Base-by-base conservation (phyloP, 2,329 filamentous ascomycete genomes). In the Cladobotryum mycophilum region DNA sequence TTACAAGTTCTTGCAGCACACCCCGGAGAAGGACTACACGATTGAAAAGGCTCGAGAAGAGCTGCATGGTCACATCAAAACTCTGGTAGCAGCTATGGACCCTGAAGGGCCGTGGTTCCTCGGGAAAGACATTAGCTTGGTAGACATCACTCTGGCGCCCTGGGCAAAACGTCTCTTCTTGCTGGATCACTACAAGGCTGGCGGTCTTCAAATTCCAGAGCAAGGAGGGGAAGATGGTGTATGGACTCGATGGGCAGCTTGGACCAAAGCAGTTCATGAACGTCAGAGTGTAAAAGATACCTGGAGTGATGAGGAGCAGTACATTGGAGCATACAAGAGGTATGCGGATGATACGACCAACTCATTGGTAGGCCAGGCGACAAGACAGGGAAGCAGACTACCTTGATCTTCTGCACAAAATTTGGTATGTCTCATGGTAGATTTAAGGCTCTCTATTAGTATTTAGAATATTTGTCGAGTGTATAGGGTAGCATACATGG, bases 131-230 rank as follows among this genome's bases (percentile, higher is more conserved):
- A 77, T 88, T n/a, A 76, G 76, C 48, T 67, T 90, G 17, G 79
- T 89, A 13, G 88, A 92, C 64, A 72, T 89, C 20, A 78, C 81
- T 55, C 69, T 90, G 3, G 86, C 82, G 36, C 87, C 87, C 0
- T 91, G 86, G 86, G 82, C 83, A 0, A 78, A 82, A 59, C 74
- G 87, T 13, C 62, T 89, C 17, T 91, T 86, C 72, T 70, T 89
- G 5, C 84, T 91, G 57, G 85, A 91, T 58, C 76, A 88, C 55
- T 91, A 85, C 63, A 91, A 91, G 61, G 61, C 68, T 0, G 78
- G 77, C 0, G 79, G 79, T 0, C 56, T 74, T 2, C 75, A 73
- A 0, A 69, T 81, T 20, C 73, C 76, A 2, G 46, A 60, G 34
- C 76, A 79, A 1, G 70, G 74, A 7, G 79, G 86, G 36, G 79